Percentiles rank a stretch among this genome's conserved stretches.
Evolutionary conservation across 179 eudicot species (phyloP).

Genomic region (Spergularia azorica): DNA sequence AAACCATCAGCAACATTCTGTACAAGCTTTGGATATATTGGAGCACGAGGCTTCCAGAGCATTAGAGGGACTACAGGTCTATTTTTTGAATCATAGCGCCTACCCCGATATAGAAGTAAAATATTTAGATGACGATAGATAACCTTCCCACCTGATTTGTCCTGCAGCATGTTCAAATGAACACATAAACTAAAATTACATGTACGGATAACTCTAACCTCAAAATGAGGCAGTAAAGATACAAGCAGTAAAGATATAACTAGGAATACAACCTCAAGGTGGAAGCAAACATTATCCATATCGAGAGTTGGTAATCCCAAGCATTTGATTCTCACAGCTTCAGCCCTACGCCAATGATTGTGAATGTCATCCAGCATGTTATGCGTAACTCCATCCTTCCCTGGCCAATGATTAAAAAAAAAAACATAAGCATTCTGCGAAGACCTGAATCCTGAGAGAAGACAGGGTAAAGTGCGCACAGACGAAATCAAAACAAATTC

Average conservation of each 20-base stretch:
- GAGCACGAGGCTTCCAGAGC: constrained; percentile 94
- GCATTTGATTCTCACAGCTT: constrained; percentile 93
- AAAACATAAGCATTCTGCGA: not conserved
- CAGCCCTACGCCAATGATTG: constrained; percentile 92
- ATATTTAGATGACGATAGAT: constrained; percentile 72
- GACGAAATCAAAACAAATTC: not conserved
- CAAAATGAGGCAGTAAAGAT: constrained; percentile 8
- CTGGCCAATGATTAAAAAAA: constrained; percentile 28
- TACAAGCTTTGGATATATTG: constrained; percentile 88
- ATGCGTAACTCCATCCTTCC: constrained; percentile 84
- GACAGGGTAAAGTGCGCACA: not conserved
- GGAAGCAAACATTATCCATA: constrained; percentile 73
- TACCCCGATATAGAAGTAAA: constrained; percentile 77
- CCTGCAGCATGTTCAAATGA: constrained; percentile 43
- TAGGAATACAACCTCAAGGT: constrained; percentile 60
- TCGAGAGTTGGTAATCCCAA: constrained; percentile 88
- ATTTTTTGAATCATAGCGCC: constrained; percentile 72
- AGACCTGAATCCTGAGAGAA: not conserved
- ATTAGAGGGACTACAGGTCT: constrained; percentile 76
- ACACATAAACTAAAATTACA: constrained; percentile 14
- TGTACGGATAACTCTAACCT: not conserved
- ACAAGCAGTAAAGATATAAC: not conserved
- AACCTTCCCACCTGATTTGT: constrained; percentile 82
- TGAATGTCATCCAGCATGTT: constrained; percentile 92
- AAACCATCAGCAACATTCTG: constrained; percentile 85